phyloP scores from a whole-genome alignment of 441 rosid genomes.

The Raphanus hybrid region DNA sequence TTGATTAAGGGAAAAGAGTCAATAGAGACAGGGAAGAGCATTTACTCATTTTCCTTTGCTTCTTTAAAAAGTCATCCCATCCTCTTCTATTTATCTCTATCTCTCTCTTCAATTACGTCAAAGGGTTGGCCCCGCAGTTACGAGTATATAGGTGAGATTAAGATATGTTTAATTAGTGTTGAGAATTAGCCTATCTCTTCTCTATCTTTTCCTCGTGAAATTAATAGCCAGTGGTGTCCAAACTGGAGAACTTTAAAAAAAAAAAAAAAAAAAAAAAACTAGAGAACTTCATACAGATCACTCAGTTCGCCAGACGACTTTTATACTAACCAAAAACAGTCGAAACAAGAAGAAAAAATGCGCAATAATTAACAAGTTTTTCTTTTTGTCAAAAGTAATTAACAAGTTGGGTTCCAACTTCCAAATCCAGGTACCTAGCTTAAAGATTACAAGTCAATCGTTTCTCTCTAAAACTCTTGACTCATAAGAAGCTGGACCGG shows the following conservation, averaged over 20 bases:
- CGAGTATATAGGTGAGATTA: conserved; percentile 25
- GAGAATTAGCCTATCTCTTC: conserved; percentile 2
- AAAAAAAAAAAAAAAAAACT: no score
- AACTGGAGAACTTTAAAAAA: not conserved
- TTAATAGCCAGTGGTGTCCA: not conserved
- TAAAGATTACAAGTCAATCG: no score
- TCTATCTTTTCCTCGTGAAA: not conserved
- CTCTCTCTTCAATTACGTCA: conserved; percentile 14
- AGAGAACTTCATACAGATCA: no score
- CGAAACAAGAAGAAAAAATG: no score
- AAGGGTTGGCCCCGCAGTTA: conserved; percentile 18
- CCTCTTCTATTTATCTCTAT: not conserved
- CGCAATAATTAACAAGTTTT: no score
- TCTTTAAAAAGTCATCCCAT: conserved; percentile 19
- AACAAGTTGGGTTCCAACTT: no score
- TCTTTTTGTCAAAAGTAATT: no score
- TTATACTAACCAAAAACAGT: no score
- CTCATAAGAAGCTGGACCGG: no score
- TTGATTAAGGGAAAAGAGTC: not conserved
- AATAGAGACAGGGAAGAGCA: conserved; percentile 34
- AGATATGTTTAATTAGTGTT: not conserved
- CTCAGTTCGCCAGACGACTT: no score
- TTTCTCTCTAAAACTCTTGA: no score
- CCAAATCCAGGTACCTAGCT: no score
- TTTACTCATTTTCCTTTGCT: conserved; percentile 30